Evolutionary conservation across 1,139 yeast genomes (phyloP), one percentile per base, ranked within the genome.

Genomic region (Ogataea hybrid): DNA sequence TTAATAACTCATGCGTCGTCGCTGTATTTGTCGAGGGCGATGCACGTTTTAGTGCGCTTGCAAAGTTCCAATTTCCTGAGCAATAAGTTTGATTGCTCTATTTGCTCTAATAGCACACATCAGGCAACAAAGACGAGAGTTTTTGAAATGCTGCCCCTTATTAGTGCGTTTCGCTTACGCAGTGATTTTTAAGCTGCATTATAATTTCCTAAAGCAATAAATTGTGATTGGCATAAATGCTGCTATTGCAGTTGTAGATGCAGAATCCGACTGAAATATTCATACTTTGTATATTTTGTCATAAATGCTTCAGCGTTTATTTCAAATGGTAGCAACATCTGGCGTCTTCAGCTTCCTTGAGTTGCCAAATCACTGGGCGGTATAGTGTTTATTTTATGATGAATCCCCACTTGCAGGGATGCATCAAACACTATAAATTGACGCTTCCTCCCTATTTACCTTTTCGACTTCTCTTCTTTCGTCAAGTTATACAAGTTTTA

Each of bases 341-440:
- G 41, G 41, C 41, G 41, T 33, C 32, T 32, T 14, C 2, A 9
- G 6, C 9, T 32, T 23, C 21, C 25, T 31, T 16, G 28, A 30
- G 32, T 31, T 20, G 25, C 28, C 30, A 14, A 17, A 7, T 14
- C 23, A 27, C 20, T 16, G 20, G 36, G 41, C 41, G 41, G 31
- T 15, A 30, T 15, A 6, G 7, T 17, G 5, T 7, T 30, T 10
- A 15, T 16, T 12, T 10, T 15, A 12, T n/a, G n/a, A 30, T 20
- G 30, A 37, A 30, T 12, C 18, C 30, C 40, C 30, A 33, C 15
- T 25, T 27, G 31, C 31, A 15, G n/a, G 18, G 10, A 12, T 28
- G 31, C 41, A n/a, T 12, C 12, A 12, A 25, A 20, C 28, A 32
- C 29, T 38, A 38, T 38, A 38, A 38, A 38, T 38, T 38, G 25